phyloP scores from a whole-genome alignment of 2,329 filamentous ascomycete species.

The Akanthomyces muscarius region DNA sequence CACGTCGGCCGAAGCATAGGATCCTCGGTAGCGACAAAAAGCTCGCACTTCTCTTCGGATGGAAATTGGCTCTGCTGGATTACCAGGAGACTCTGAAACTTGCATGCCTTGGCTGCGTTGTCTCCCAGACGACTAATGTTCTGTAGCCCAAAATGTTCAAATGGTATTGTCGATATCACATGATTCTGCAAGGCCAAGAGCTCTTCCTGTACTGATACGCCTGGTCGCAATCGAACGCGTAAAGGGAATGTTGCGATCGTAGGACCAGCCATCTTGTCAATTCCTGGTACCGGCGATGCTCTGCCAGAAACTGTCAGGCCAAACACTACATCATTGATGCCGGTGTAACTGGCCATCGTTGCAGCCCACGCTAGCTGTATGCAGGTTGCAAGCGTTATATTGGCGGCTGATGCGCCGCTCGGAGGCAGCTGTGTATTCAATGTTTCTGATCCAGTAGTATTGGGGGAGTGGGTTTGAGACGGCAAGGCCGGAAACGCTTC shows the following conservation, averaged over 20 bases:
- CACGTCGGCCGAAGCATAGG: background rate
- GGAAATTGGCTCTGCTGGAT: background rate
- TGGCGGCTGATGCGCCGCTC: background rate
- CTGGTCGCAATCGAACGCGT: slow-evolving; percentile 10
- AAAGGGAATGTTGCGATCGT: slow-evolving; percentile 26
- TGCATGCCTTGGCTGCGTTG: slow-evolving; percentile 48
- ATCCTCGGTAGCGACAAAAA: background rate
- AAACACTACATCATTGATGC: slow-evolving; percentile 17
- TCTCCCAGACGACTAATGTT: slow-evolving; percentile 51
- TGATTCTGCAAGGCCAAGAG: slow-evolving; percentile 2
- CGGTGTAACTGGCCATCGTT: slow-evolving; percentile 8
- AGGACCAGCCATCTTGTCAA: slow-evolving; percentile 19
- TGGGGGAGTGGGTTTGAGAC: slow-evolving; percentile 26
- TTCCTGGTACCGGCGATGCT: slow-evolving; percentile 15
- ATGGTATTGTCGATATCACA: slow-evolving; percentile 15
- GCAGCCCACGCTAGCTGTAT: slow-evolving; percentile 16
- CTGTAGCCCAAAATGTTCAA: slow-evolving; percentile 55
- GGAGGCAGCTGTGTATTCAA: background rate
- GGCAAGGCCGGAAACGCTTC: slow-evolving; percentile 34
- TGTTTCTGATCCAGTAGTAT: background rate
- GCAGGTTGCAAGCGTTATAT: slow-evolving; percentile 35
- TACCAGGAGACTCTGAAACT: slow-evolving; percentile 37
- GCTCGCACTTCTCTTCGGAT: background rate
- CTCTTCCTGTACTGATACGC: background rate
- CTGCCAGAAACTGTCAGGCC: slow-evolving; percentile 17